Conservation (phyloP, 2,329 filamentous ascomycete species). For the Fusarium duplospermum region DNA sequence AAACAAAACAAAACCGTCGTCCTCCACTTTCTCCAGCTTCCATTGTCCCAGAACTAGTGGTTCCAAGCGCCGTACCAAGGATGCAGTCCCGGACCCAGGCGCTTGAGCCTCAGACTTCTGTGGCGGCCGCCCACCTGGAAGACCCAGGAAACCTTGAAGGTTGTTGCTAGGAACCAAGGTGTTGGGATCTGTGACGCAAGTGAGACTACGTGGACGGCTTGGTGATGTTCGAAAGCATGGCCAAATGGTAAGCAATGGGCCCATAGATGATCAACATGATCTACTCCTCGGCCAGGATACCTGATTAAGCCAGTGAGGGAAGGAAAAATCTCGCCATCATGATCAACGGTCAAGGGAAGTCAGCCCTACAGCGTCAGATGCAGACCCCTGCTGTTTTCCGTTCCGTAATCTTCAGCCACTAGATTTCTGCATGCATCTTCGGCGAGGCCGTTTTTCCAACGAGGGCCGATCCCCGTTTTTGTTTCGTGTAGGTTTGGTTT, state of each 20-base stretch:
- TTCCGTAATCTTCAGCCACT: not conserved
- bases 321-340: conserved; percentile 1
- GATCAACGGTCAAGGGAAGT: not conserved
- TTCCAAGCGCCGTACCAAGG: not conserved
- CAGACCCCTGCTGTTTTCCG: not conserved
- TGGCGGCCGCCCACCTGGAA: not conserved
- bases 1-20: not conserved
- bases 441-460: conserved; percentile 6
- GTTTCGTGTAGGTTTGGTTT: not conserved
- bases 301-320: not conserved
- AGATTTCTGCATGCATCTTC: conserved; percentile 12
- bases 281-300: not conserved
- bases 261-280: not conserved
- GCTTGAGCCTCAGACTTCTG: conserved; percentile 3
- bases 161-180: not conserved
- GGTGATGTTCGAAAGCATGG: not conserved
- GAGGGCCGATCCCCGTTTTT: not conserved
- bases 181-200: not conserved
- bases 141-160: not conserved
- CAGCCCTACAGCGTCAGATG: conserved; percentile 24
- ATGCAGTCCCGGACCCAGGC: not conserved
- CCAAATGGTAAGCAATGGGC: not conserved
- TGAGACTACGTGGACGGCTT: conserved; percentile 3
- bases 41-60: not conserved
- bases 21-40: conserved; percentile 9